phyloP scores from a whole-genome alignment of 495 filamentous ascomycete species.

The Penicillium cataractarum region DNA sequence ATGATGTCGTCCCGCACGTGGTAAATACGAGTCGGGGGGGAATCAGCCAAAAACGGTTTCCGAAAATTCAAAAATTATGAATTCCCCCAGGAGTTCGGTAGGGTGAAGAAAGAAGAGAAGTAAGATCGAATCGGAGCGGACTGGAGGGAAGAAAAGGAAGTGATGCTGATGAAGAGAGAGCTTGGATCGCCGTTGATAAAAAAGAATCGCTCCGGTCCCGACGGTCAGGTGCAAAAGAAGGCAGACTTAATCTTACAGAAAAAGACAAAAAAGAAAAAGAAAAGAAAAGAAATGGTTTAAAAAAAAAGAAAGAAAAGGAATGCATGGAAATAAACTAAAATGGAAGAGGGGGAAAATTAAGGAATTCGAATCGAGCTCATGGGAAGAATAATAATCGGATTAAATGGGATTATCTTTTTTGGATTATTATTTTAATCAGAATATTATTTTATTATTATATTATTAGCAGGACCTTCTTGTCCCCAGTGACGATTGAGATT shows the following conservation, averaged over 20 bases:
- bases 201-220: constrained; percentile 10
- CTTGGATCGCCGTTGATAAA: constrained; percentile 12
- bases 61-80: constrained; percentile 1
- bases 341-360: not conserved
- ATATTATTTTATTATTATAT: constrained; percentile 10
- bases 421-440: not conserved
- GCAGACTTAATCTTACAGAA: constrained; percentile 14
- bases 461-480: constrained; percentile 11
- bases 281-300: not conserved
- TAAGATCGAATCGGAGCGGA: not conserved
- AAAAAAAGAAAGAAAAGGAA: not conserved
- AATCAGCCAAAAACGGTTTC: not conserved
- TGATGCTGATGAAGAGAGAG: constrained; percentile 1
- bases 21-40: constrained; percentile 21
- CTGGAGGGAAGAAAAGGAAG: not conserved
- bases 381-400: not conserved
- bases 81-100: constrained; percentile 1
- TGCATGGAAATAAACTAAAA: not conserved
- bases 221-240: constrained; percentile 16
- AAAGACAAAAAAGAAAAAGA: not conserved
- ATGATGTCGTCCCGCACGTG: constrained; percentile 24
- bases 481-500: constrained; percentile 27
- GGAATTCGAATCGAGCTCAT: not conserved
- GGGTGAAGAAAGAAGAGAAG: constrained; percentile 1
- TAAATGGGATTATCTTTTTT: not conserved